Evolutionary conservation across 106 monocot genomes (phyloP).

Genomic region (Dendrobium nobile): DNA sequence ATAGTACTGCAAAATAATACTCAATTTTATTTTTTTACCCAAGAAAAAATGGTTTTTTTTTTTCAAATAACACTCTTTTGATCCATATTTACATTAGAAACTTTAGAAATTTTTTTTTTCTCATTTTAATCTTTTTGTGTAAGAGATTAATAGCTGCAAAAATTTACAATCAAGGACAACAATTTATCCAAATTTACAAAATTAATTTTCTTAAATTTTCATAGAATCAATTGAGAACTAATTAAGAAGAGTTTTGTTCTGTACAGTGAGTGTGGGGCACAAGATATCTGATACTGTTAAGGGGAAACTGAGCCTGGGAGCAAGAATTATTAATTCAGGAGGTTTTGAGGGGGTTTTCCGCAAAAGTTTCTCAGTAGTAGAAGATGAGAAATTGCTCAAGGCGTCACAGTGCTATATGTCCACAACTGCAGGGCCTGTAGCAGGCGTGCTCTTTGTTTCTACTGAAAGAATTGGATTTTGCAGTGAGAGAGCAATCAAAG

Average conservation of each 20-base stretch:
- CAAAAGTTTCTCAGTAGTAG: conserved; percentile 11
- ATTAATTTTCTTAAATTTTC: too few species aligned
- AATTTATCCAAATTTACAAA: neutral
- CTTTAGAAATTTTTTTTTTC: too few species aligned
- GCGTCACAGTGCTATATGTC: conserved; percentile 34
- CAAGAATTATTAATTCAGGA: conserved; percentile 24
- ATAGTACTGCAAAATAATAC: too few species aligned
- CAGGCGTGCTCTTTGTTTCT: conserved; percentile 38
- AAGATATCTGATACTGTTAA: conserved; percentile 32
- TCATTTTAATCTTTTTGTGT: too few species aligned
- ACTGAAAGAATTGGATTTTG: conserved; percentile 29
- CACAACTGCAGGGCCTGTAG: conserved; percentile 34
- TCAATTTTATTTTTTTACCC: neutral
- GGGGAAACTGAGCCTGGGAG: conserved; percentile 33
- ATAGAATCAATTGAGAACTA: too few species aligned
- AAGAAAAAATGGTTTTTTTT: neutral
- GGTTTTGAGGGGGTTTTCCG: conserved; percentile 24
- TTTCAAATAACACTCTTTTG: neutral
- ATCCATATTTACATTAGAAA: neutral
- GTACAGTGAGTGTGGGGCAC: conserved; percentile 25
- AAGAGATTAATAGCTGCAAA: neutral
- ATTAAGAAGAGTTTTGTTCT: neutral
- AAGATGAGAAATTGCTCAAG: conserved; percentile 31
- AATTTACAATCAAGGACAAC: neutral
- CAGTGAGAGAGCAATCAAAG: conserved; percentile 21